phyloP scores from a whole-genome alignment of 768 basidiomycete species.

The Mycena olivaceomarginata region DNA sequence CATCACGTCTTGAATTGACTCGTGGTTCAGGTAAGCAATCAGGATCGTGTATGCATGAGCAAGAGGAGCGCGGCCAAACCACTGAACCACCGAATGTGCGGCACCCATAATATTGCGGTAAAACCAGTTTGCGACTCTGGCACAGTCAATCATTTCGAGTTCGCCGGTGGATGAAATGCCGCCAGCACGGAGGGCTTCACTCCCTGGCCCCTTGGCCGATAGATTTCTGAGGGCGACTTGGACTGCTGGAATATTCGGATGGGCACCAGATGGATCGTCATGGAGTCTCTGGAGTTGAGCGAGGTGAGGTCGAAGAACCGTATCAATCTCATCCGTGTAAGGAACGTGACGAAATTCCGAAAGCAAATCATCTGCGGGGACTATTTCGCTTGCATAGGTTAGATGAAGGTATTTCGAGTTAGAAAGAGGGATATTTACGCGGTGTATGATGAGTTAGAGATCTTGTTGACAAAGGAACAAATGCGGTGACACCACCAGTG shows the following conservation, averaged over 20 bases:
- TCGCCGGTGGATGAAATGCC: slow-evolving; percentile 3
- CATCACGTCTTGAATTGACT: neutral
- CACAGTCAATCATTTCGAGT: neutral
- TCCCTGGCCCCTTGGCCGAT: neutral
- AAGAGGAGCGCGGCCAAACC: slow-evolving; percentile 2
- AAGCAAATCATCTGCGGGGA: neutral
- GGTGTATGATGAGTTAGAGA: no score
- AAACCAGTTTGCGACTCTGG: slow-evolving; percentile 12
- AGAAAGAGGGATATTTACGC: no score
- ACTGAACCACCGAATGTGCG: neutral
- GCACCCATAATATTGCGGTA: neutral
- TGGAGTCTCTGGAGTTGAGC: neutral
- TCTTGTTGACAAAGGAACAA: no score
- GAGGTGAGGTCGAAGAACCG: neutral
- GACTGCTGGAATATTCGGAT: neutral
- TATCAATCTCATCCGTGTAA: neutral
- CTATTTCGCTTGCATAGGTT: neutral
- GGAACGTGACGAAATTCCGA: neutral
- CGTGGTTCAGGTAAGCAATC: slow-evolving; percentile 1
- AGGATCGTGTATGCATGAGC: slow-evolving; percentile 18
- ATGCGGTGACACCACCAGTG: no score
- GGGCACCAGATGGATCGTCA: neutral
- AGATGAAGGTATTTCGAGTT: no score
- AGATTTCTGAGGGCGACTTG: neutral
- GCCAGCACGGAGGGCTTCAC: neutral